Conservation (phyloP, 1,284 basidiomycete genomes). For the Cryptococcus sp. region DNA sequence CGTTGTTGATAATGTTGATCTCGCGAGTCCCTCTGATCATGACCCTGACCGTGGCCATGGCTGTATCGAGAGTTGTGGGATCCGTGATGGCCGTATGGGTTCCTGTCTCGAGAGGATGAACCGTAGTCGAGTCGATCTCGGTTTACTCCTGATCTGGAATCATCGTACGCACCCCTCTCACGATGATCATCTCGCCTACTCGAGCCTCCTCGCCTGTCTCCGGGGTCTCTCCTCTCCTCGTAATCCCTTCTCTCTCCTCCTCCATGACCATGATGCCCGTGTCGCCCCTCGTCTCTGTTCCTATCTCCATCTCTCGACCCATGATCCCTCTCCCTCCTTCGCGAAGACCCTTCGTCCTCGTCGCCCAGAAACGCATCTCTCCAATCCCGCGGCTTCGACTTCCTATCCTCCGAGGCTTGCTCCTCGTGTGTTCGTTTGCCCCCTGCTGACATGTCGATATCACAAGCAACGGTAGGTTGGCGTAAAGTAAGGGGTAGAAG, state of each 20-base stretch:
- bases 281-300: slow-evolving; percentile 6
- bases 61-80: background rate
- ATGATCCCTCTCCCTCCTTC: slow-evolving; percentile 1
- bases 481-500: too few species aligned
- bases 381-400: slow-evolving; percentile 65
- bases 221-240: background rate
- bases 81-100: background rate
- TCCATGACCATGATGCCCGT: too few species aligned
- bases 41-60: too few species aligned
- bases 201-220: slow-evolving; percentile 6
- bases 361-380: slow-evolving; percentile 62
- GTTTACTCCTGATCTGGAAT: background rate
- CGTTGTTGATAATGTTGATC: too few species aligned
- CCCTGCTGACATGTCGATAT: slow-evolving; percentile 22
- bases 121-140: background rate
- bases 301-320: slow-evolving; percentile 14
- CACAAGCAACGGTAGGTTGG: background rate
- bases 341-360: slow-evolving; percentile 9
- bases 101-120: background rate
- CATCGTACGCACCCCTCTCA: too few species aligned
- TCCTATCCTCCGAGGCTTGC: slow-evolving; percentile 23
- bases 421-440: slow-evolving; percentile 24
- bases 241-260: slow-evolving; percentile 6
- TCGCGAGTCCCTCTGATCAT: too few species aligned
- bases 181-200: too few species aligned